Conservation (phyloP, 2,329 filamentous ascomycete species). For the Colletotrichum aenigma region DNA sequence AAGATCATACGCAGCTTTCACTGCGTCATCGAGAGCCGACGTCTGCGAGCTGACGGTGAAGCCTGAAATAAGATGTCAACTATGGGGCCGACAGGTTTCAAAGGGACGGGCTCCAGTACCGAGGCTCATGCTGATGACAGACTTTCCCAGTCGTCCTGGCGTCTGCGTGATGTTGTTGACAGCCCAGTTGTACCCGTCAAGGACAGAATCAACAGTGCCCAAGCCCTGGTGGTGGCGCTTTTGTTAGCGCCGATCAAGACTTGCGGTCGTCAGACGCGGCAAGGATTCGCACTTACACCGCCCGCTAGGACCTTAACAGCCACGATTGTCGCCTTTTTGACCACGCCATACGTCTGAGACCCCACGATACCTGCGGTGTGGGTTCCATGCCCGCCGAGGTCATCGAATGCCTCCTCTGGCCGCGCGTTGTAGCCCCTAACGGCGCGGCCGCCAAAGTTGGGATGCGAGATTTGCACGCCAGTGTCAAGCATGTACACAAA, state of each 20-base stretch:
- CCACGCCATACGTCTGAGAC: slow-evolving; percentile 41
- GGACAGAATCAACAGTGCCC: slow-evolving; percentile 22
- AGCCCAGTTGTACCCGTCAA: slow-evolving; percentile 39
- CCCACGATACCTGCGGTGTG: slow-evolving; percentile 41
- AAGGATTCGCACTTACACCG: slow-evolving; percentile 14
- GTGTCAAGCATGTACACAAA: slow-evolving; percentile 47
- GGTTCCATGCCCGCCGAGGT: slow-evolving; percentile 47
- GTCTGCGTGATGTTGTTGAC: slow-evolving; percentile 34
- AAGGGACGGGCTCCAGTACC: not conserved
- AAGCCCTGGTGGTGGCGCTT: slow-evolving; percentile 31
- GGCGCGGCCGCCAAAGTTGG: slow-evolving; percentile 37
- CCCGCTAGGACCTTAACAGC: slow-evolving; percentile 47
- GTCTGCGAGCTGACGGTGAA: slow-evolving; percentile 29
- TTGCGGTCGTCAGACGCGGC: not conserved
- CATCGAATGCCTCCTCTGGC: slow-evolving; percentile 30
- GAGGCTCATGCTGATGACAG: slow-evolving; percentile 52
- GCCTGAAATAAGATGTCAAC: not conserved
- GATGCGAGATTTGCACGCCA: slow-evolving; percentile 32
- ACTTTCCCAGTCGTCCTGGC: slow-evolving; percentile 26
- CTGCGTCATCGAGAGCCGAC: slow-evolving; percentile 52
- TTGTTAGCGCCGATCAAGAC: not conserved
- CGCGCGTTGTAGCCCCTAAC: slow-evolving; percentile 23
- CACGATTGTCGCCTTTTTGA: slow-evolving; percentile 46
- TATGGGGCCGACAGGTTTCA: slow-evolving; percentile 27
- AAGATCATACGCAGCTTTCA: slow-evolving; percentile 45